A percentile compares a stretch with the other conserved stretches of the same genome.
These are phyloP conservation scores for Leishmania martiniquensis DNA, from an alignment of 208 protist genomes.

Conservation along the genomic window DNA sequence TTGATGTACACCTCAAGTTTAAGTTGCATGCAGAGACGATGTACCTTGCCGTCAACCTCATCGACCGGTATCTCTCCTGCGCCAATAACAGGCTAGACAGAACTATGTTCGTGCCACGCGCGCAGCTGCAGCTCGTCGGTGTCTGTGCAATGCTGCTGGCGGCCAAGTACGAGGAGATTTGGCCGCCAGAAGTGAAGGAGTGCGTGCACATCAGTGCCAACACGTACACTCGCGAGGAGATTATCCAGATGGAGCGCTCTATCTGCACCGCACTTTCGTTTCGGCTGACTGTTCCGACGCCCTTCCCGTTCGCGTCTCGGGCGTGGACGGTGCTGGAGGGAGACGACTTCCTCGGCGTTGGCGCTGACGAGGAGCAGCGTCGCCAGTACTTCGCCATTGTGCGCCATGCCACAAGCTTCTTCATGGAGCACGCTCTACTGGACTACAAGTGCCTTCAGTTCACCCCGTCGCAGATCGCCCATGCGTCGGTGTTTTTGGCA, in stretches of 20 bases:
- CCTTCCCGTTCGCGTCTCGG: constrained; percentile 85
- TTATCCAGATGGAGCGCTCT: constrained; percentile 90
- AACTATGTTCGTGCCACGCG: constrained; percentile 58
- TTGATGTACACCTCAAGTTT: constrained; percentile 98
- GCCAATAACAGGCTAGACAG: constrained; percentile 70
- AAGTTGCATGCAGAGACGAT: constrained; percentile 97
- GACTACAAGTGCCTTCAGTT: constrained; percentile 94
- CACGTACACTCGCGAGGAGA: constrained; percentile 92
- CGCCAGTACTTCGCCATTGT: constrained; percentile 41
- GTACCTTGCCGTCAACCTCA: constrained; percentile 96
- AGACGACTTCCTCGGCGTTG: constrained; percentile 45
- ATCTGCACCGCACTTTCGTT: constrained; percentile 87
- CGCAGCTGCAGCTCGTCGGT: constrained; percentile 97
- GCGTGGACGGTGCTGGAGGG: constrained; percentile 76
- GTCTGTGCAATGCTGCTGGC: constrained; percentile 90
- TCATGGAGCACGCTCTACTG: constrained; percentile 84
- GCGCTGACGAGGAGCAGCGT: constrained; percentile 44
- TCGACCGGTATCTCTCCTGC: constrained; percentile 95
- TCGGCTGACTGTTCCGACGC: constrained; percentile 89
- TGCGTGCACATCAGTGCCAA: constrained; percentile 95
- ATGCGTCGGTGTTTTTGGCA: constrained; percentile 92
- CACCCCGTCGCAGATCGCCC: constrained; percentile 93
- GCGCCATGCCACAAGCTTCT: constrained; percentile 79
- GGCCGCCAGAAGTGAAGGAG: constrained; percentile 93
- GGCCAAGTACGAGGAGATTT: constrained; percentile 96